These are phyloP conservation scores for Flaveria ramosissima DNA, from an alignment of 129 eudicot species.

Conservation along the genomic window DNA sequence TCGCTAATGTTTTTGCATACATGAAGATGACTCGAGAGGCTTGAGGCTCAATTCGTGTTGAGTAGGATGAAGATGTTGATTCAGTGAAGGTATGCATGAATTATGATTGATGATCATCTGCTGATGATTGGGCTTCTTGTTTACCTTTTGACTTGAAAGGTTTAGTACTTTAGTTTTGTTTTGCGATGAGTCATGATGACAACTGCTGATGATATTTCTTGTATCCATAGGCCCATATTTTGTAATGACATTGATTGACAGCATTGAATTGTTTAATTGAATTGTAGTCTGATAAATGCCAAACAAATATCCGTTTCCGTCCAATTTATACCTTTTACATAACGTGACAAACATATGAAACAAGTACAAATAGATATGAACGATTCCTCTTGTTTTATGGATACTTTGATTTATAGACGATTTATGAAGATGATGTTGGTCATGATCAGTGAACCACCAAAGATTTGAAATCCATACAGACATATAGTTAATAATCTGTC, in stretches of 20 bases:
- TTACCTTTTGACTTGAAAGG: conserved; percentile 29
- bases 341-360: conserved; percentile 6
- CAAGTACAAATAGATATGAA: conserved; percentile 10
- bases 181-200: background rate
- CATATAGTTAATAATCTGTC: conserved; percentile 12
- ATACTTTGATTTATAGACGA: background rate
- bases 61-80: conserved; percentile 22
- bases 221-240: conserved; percentile 13
- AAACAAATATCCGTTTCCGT: background rate
- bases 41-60: conserved; percentile 44
- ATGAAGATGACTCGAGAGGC: background rate
- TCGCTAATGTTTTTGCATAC: background rate
- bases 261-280: no score
- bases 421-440: background rate
- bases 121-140: conserved; percentile 32
- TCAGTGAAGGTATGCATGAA: no score
- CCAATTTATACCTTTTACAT: background rate
- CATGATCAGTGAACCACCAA: conserved; percentile 2
- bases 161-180: conserved; percentile 10
- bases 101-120: conserved; percentile 27
- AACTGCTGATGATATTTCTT: conserved; percentile 31
- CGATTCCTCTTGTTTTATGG: conserved; percentile 4
- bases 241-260: conserved; percentile 8
- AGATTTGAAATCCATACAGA: background rate
- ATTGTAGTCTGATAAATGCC: background rate